These are phyloP conservation scores for Aspergillus ostianus DNA, from an alignment of 495 filamentous ascomycete species.

Conservation along the genomic window DNA sequence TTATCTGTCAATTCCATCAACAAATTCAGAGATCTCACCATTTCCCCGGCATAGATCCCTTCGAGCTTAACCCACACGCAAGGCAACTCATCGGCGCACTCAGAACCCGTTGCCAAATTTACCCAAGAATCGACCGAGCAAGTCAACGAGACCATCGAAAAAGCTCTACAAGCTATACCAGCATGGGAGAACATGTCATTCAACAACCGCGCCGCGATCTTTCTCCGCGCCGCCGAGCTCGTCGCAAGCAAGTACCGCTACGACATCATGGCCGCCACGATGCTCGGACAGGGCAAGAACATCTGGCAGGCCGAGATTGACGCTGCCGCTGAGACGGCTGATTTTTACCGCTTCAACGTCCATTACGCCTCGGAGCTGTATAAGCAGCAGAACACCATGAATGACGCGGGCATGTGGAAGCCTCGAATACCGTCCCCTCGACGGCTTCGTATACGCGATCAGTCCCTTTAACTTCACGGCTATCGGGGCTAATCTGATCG, in stretches of 20 bases:
- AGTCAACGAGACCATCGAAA: constrained; percentile 71
- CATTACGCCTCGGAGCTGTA: constrained; percentile 86
- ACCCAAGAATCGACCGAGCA: constrained; percentile 70
- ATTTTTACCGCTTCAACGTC: constrained; percentile 86
- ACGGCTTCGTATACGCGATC: constrained; percentile 85
- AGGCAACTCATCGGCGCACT: constrained; percentile 73
- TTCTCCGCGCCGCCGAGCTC: constrained; percentile 88
- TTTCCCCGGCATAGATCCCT: too few species aligned
- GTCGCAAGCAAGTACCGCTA: constrained; percentile 87
- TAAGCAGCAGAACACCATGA: constrained; percentile 74
- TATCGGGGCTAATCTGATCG: constrained; percentile 77
- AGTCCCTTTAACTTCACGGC: constrained; percentile 90
- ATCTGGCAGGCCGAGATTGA: constrained; percentile 97
- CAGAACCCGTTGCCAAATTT: constrained; percentile 67
- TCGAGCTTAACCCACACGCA: constrained; percentile 40
- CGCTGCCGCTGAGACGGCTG: constrained; percentile 83
- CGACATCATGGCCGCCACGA: constrained; percentile 88
- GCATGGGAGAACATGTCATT: constrained; percentile 81
- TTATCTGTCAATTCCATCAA: too few species aligned
- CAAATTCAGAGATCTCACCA: too few species aligned
- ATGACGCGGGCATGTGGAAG: constrained; percentile 80
- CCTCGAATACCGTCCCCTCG: constrained; percentile 76
- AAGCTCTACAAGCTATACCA: constrained; percentile 76
- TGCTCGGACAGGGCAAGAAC: constrained; percentile 94
- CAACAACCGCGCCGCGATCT: constrained; percentile 82